Conservation (phyloP, 805 yeast species). For the Candida chauliodis region DNA sequence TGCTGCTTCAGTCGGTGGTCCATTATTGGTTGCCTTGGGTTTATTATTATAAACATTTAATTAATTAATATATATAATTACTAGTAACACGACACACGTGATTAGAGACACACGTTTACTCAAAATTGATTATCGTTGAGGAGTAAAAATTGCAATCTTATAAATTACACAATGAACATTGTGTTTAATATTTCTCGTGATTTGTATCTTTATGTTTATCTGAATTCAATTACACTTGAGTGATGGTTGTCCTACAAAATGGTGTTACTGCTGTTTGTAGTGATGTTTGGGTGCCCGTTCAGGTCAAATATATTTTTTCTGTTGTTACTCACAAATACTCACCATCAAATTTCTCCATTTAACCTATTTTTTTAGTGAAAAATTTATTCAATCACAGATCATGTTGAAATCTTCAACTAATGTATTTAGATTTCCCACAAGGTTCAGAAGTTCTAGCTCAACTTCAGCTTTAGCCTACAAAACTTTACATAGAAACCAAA, state of each 20-base stretch:
- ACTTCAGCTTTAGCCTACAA: conserved; percentile 95
- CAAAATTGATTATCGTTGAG: too few relatives aligned
- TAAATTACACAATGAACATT: too few relatives aligned
- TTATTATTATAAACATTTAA: conserved; percentile 9
- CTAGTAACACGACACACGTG: neutral
- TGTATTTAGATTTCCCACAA: conserved; percentile 10
- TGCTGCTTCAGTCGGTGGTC: conserved; percentile 10
- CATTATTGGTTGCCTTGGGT: conserved; percentile 11
- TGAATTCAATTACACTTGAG: too few relatives aligned
- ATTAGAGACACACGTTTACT: too few relatives aligned
- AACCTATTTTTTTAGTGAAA: neutral
- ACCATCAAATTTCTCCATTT: conserved; percentile 5
- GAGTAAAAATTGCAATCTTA: too few relatives aligned
- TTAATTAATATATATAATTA: neutral
- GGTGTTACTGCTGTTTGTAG: too few relatives aligned
- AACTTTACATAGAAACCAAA: conserved; percentile 79
- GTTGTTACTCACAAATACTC: neutral
- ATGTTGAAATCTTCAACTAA: conserved; percentile 6
- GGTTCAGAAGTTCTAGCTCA: conserved; percentile 50
- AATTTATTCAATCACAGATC: neutral
- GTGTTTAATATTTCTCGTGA: too few relatives aligned
- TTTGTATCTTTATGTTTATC: too few relatives aligned
- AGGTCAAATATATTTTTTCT: neutral
- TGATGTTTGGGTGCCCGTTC: conserved; percentile 6
- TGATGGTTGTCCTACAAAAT: too few relatives aligned